Evolutionary conservation across 1,284 basidiomycete genomes (phyloP).

Genomic region (Ustilago sp.): DNA sequence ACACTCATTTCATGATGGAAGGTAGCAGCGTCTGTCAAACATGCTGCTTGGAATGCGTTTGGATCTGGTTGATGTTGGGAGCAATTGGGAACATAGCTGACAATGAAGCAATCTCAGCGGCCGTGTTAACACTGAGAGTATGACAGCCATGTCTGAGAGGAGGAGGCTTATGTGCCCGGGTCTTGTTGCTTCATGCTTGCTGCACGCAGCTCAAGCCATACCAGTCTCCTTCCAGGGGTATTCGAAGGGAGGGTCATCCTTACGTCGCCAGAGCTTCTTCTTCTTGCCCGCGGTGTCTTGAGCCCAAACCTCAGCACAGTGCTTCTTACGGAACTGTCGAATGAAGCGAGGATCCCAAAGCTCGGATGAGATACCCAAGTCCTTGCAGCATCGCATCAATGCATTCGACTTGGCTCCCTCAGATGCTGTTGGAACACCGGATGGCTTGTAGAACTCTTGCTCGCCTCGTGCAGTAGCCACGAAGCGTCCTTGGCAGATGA

Average conservation of each 20-base stretch:
- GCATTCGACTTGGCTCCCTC: conserved; percentile 98
- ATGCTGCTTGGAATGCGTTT: no score
- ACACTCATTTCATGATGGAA: neutral
- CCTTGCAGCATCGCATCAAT: conserved; percentile 97
- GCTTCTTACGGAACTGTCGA: conserved; percentile 86
- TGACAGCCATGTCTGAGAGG: neutral
- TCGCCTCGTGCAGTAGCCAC: conserved; percentile 93
- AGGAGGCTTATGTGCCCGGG: neutral
- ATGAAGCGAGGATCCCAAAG: conserved; percentile 98
- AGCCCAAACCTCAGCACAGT: conserved; percentile 85
- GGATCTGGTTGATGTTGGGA: no score
- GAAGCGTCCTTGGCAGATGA: conserved; percentile 90
- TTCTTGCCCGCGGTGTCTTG: conserved; percentile 81
- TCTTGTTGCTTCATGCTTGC: neutral
- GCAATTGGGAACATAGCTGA: neutral
- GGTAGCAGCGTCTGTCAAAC: no score
- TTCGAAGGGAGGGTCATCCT: conserved; percentile 64
- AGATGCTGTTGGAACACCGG: conserved; percentile 89
- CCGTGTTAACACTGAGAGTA: neutral
- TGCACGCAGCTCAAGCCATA: conserved; percentile 21
- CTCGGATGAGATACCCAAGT: conserved; percentile 93
- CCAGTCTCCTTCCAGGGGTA: conserved; percentile 69
- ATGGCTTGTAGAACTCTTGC: conserved; percentile 94
- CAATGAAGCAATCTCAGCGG: neutral
- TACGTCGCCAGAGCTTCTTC: conserved; percentile 68